These are phyloP conservation scores for Kwoniella mangroviensis DNA, from an alignment of 768 basidiomycete species.

Conservation along the genomic window DNA sequence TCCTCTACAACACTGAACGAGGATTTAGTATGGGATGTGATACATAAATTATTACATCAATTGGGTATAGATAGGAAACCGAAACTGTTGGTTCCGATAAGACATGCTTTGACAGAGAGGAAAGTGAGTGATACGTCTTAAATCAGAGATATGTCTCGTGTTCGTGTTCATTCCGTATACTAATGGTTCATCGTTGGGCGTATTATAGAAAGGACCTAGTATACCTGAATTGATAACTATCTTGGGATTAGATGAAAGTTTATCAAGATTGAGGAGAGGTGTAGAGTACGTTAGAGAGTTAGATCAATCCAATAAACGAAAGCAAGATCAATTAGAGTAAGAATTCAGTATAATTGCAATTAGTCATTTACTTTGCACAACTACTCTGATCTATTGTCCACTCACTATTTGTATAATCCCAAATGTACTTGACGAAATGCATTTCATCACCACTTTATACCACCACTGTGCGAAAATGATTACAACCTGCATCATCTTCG, in stretches of 20 bases:
- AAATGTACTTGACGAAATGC: background rate
- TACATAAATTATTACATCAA: conserved; percentile 38
- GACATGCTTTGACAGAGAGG: conserved; percentile 79
- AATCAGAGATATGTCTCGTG: too few relatives aligned
- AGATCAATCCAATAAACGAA: conserved; percentile 5
- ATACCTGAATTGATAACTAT: conserved; percentile 60
- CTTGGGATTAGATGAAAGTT: conserved; percentile 54
- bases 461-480: background rate
- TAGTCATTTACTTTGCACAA: too few relatives aligned
- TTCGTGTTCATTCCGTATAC: background rate
- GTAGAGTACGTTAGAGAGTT: conserved; percentile 27
- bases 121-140: too few relatives aligned
- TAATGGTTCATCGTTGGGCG: background rate
- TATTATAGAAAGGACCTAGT: conserved; percentile 60
- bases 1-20: conserved; percentile 55
- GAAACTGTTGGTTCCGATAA: conserved; percentile 71
- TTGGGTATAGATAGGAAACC: conserved; percentile 55
- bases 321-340: background rate
- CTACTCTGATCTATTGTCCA: too few relatives aligned
- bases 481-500: background rate
- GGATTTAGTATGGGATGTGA: conserved; percentile 59
- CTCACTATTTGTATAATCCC: too few relatives aligned
- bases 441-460: background rate
- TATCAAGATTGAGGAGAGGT: conserved; percentile 36
- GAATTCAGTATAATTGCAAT: too few relatives aligned